Percentiles rank a stretch among this genome's conserved stretches.
These are phyloP conservation scores for Podospora pseudopauciseta DNA, from an alignment of 495 filamentous ascomycete genomes.

Conservation along the genomic window DNA sequence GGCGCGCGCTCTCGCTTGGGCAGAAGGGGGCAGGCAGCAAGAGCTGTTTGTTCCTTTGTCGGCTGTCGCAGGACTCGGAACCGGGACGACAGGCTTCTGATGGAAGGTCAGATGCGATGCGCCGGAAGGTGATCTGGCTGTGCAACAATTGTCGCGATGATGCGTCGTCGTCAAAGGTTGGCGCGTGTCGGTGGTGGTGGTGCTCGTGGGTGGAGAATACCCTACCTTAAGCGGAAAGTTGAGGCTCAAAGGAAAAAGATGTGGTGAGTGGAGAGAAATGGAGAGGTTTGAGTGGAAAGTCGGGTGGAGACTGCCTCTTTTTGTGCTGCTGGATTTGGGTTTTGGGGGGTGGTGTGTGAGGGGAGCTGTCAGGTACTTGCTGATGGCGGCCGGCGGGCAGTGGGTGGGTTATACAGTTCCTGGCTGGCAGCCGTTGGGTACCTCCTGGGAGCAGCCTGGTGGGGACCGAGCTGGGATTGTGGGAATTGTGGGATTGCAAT, in stretches of 20 bases:
- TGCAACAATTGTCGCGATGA: slow-evolving; percentile 23
- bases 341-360: slow-evolving; percentile 19
- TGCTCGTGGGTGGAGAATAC: slow-evolving; percentile 29
- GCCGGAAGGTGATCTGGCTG: slow-evolving; percentile 13
- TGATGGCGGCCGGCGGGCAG: slow-evolving; percentile 30
- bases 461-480: slow-evolving; percentile 17
- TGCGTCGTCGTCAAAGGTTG: slow-evolving; percentile 18
- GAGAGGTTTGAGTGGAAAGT: slow-evolving; percentile 35
- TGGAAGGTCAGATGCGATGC: slow-evolving; percentile 13
- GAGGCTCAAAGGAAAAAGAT: slow-evolving; percentile 35
- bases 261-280: slow-evolving; percentile 38
- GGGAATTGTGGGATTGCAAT: slow-evolving; percentile 19
- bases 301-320: slow-evolving; percentile 32
- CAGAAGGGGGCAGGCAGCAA: background rate
- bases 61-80: slow-evolving; percentile 4
- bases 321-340: slow-evolving; percentile 27
- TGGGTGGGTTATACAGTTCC: slow-evolving; percentile 21
- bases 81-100: background rate
- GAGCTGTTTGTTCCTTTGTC: slow-evolving; percentile 7
- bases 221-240: slow-evolving; percentile 30
- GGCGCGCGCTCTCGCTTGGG: too few species aligned
- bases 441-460: slow-evolving; percentile 7
- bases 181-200: slow-evolving; percentile 12
- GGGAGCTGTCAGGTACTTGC: slow-evolving; percentile 31
- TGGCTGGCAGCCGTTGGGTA: slow-evolving; percentile 26